These are phyloP conservation scores for Pseudopithomyces maydicus DNA, from an alignment of 2,329 filamentous ascomycete species.

Conservation along the genomic window DNA sequence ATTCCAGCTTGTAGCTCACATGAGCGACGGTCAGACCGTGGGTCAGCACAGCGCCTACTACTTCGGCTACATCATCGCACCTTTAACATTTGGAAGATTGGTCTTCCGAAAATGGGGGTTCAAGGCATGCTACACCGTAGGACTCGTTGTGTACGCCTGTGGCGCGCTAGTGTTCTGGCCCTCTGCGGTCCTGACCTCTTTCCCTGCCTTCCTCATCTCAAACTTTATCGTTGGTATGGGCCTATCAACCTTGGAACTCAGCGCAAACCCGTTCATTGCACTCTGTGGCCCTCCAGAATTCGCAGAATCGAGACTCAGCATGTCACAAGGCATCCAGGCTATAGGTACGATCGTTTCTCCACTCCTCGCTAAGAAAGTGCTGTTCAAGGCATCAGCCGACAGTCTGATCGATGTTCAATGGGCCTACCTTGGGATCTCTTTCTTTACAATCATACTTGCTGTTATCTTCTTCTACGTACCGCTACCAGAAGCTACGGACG, in stretches of 20 bases:
- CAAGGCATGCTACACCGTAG: constrained; percentile 65
- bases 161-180: constrained; percentile 68
- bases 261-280: constrained; percentile 66
- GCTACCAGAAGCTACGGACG: constrained; percentile 65
- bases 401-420: constrained; percentile 66
- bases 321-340: constrained; percentile 66
- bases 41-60: constrained; percentile 75
- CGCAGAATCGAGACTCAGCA: constrained; percentile 63
- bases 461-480: constrained; percentile 66
- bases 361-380: constrained; percentile 62
- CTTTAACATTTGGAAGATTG: constrained; percentile 67
- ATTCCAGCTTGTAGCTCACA: constrained; percentile 66
- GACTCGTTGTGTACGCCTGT: constrained; percentile 66
- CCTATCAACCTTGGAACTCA: constrained; percentile 64
- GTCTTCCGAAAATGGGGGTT: constrained; percentile 65
- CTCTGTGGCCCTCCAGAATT: constrained; percentile 66
- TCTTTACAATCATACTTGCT: constrained; percentile 64
- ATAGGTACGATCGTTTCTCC: constrained; percentile 65
- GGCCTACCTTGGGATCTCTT: constrained; percentile 67
- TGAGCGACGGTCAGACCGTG: constrained; percentile 66
- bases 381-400: constrained; percentile 58
- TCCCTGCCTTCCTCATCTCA: constrained; percentile 63
- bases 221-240: constrained; percentile 68
- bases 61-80: constrained; percentile 71
- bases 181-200: constrained; percentile 65